Evolutionary conservation across 2,329 filamentous ascomycete genomes (phyloP).

Genomic region (Aspergillus novoparasiticus): DNA sequence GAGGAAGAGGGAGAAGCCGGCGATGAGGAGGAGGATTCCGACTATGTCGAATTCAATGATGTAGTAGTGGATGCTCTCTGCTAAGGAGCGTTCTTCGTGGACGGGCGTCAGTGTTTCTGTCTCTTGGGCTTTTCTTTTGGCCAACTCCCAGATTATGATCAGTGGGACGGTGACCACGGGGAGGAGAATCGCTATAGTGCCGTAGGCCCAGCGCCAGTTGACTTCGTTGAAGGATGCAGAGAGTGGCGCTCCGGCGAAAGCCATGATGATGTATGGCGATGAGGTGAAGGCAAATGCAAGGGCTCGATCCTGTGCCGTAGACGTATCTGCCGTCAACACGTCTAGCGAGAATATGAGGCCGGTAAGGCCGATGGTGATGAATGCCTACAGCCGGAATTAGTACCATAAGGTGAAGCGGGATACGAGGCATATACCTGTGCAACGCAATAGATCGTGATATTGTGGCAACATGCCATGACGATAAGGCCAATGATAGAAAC

Average conservation of each 20-base stretch:
- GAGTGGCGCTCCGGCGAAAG: conserved; percentile 58
- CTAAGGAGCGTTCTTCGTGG: conserved; percentile 42
- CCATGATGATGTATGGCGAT: conserved; percentile 63
- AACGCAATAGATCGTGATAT: conserved; percentile 64
- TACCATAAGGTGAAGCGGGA: not conserved
- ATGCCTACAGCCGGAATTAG: conserved; percentile 42
- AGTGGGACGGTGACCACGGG: conserved; percentile 59
- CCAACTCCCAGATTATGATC: conserved; percentile 53
- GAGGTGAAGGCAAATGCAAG: conserved; percentile 60
- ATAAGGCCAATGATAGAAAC: conserved; percentile 55
- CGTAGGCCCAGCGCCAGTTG: conserved; percentile 65
- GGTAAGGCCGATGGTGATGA: conserved; percentile 59
- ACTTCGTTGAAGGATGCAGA: conserved; percentile 51
- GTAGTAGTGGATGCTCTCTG: conserved; percentile 53
- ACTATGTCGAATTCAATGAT: conserved; percentile 61
- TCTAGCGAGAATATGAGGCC: conserved; percentile 57
- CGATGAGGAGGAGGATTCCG: conserved; percentile 60
- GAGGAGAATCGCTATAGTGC: conserved; percentile 60
- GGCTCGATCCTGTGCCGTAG: conserved; percentile 59
- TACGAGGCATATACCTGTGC: conserved; percentile 45
- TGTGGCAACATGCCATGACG: conserved; percentile 63
- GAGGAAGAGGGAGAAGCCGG: conserved; percentile 55
- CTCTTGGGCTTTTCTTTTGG: conserved; percentile 57
- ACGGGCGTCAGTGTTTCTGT: conserved; percentile 47
- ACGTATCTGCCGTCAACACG: conserved; percentile 64